Evolutionary conservation across 176 grass and related monocot species (phyloP), one percentile per base, ranked within the genome.

Genomic region (Phyllostachys edulis): DNA sequence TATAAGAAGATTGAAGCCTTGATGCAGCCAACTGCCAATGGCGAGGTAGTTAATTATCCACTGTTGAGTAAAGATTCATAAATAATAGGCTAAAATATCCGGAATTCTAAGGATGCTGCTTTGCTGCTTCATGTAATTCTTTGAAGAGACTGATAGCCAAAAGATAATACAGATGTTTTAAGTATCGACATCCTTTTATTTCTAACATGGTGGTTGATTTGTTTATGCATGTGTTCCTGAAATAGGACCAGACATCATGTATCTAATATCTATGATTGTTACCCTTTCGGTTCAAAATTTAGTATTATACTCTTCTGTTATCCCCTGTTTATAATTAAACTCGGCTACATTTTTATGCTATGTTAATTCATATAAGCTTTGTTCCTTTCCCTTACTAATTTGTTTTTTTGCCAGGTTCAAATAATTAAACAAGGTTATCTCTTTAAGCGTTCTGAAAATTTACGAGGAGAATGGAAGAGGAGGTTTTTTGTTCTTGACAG

Each of bases 341-440:
- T 57, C 7, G 37, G 39, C 29, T 73, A 20, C 68, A 60, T 66
- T 81, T 80, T 77, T 40, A 18, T 47, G 45, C 5, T 76, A 45
- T 77, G 32, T 34, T 21, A 45, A 72, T 21, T 72, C 2, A 13
- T 54, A 52, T 18, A 54, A 79, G 36, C 41, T 61, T 14, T 24
- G 29, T 69, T 82, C 2, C 49, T 45, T 82, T 69, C 17, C 32
- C 23, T 56, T 17, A 64, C 20, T 61, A 64, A 75, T 77, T 68
- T 88, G 38, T 80, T 77, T 82, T 21, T 77, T 81, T 83, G 41
- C 60, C 85, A 98, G 96, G 96, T 98, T 89, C 87, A 98, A 93
- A 88, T 95, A 92, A 93, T 98, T 80, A 98, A 98, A 80, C 96
- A 98, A 92, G 93, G 89, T 62, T 98, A 98, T 90, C 85, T 98